Evolutionary conservation across 2,329 filamentous ascomycete species (phyloP), one percentile per base, ranked within the genome.

Genomic region (Ceratocystis albifundus): DNA sequence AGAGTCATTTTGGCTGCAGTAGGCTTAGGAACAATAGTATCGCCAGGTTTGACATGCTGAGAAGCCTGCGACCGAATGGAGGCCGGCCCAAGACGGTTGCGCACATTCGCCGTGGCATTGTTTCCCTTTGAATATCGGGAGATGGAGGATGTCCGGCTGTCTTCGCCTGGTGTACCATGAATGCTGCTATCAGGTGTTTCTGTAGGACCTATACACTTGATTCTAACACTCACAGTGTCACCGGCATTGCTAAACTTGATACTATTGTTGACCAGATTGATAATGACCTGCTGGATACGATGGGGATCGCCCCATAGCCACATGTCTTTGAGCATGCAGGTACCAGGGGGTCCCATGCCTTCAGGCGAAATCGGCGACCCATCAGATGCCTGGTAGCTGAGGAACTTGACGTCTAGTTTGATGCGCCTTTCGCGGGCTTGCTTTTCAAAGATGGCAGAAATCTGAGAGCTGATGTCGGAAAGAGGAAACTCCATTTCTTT

Each of bases 231-330:
- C 2, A 96, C 89, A 36, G 80, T 86, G 6, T 91, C 91, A 0
- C 86, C 86, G 5, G 84, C 75, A 0, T 90, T 88, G 0, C 92
- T 96, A 72, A 96, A 96, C 73, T 96, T 96, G 55, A 96, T 77
- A 74, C 88, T 90, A 76, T 96, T 96, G 75, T 88, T 92, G 61
- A 96, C 90, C 41, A 96, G 79, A 72, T 96, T 96, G 78, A 95
- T 96, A 61, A 96, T 84, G n/a, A 96, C 88, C 74, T 96, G 92
- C 30, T 96, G 77, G 48, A 96, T 94, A 57, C 92, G 82, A 72
- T 96, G 90, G 70, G 94, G 88, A 71, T 96, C 92, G n/a, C 92
- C 92, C 85, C 89, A 94, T 0, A 96, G 78, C 63, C 88, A 86
- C 86, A 95, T 92, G 69, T 96, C 90, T 72, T 88, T 89, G 28